Evolutionary conservation across 1,139 yeast genomes (phyloP).

Genomic region (Debaryomyces nepalensis): DNA sequence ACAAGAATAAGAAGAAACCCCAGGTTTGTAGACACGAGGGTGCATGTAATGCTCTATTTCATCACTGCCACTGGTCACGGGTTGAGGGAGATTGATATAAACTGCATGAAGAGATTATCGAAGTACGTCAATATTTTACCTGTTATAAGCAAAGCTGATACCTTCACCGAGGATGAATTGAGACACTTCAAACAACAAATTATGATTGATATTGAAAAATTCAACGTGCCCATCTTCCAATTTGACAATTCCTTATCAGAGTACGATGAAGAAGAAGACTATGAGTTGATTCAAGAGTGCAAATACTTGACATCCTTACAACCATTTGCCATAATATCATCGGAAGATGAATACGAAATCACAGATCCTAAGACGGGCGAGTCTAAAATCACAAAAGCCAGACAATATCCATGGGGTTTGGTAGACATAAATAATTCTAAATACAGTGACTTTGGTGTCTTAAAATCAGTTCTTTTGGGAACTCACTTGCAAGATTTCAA

Average conservation of each 20-base stretch:
- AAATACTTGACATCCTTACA: constrained; percentile 71
- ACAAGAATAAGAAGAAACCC: constrained; percentile 89
- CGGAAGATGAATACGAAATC: constrained; percentile 57
- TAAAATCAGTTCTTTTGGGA: constrained; percentile 82
- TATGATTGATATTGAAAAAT: constrained; percentile 72
- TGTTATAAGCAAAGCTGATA: constrained; percentile 84
- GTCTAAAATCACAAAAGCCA: constrained; percentile 62
- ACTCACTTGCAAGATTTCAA: constrained; percentile 94
- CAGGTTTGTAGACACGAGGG: constrained; percentile 75
- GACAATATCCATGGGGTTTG: constrained; percentile 94
- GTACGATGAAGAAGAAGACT: constrained; percentile 62
- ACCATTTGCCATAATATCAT: constrained; percentile 90
- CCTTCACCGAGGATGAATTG: constrained; percentile 78
- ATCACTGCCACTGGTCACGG: constrained; percentile 82
- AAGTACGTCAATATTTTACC: constrained; percentile 88
- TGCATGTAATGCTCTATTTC: constrained; percentile 72
- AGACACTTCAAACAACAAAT: constrained; percentile 57
- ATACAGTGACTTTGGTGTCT: constrained; percentile 80
- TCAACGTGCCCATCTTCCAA: constrained; percentile 82
- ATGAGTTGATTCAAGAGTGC: constrained; percentile 82
- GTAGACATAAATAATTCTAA: constrained; percentile 83
- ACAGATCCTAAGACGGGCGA: constrained; percentile 61
- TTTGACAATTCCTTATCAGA: constrained; percentile 57
- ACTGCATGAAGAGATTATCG: constrained; percentile 76
- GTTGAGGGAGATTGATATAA: constrained; percentile 72